Conservation (phyloP, 192 early-diverging fungal genomes). For the Coemansia sp. region DNA sequence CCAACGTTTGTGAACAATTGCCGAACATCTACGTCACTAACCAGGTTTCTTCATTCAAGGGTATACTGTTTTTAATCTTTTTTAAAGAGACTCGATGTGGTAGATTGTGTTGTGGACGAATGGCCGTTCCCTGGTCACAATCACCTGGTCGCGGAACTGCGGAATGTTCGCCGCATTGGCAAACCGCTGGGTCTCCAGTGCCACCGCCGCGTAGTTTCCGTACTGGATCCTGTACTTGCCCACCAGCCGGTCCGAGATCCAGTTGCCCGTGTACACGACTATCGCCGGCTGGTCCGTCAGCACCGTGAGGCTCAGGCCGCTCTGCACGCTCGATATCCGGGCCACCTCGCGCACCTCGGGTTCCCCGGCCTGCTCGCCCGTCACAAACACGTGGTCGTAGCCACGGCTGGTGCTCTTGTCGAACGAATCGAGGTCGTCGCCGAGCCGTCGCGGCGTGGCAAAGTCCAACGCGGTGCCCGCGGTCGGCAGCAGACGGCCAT, state of each 20-base stretch:
- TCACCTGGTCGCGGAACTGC: constrained; percentile 53
- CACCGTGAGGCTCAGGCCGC: constrained; percentile 61
- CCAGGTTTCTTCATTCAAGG: no score
- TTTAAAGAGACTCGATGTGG: constrained; percentile 20
- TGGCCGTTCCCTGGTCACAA: constrained; percentile 51
- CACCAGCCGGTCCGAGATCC: constrained; percentile 51
- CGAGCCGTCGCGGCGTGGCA: constrained; percentile 53
- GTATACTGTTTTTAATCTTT: no score
- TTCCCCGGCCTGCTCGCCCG: constrained; percentile 17
- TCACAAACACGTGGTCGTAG: constrained; percentile 79
- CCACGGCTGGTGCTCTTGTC: constrained; percentile 54
- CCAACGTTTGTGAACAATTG: no score
- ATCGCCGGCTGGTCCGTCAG: constrained; percentile 69
- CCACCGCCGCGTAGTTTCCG: constrained; percentile 62
- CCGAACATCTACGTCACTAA: no score
- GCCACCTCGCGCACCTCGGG: constrained; percentile 38
- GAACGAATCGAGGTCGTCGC: constrained; percentile 53
- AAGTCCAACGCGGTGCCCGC: constrained; percentile 50
- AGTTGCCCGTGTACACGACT: constrained; percentile 84
- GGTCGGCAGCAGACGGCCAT: constrained; percentile 57
- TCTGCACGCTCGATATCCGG: constrained; percentile 51
- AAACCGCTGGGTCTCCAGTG: constrained; percentile 60
- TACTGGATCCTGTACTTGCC: constrained; percentile 48
- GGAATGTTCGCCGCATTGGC: constrained; percentile 63
- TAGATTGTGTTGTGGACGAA: constrained; percentile 54